These are phyloP conservation scores for Arthroderma sp. DNA, from an alignment of 2,329 filamentous ascomycete species.

Conservation along the genomic window DNA sequence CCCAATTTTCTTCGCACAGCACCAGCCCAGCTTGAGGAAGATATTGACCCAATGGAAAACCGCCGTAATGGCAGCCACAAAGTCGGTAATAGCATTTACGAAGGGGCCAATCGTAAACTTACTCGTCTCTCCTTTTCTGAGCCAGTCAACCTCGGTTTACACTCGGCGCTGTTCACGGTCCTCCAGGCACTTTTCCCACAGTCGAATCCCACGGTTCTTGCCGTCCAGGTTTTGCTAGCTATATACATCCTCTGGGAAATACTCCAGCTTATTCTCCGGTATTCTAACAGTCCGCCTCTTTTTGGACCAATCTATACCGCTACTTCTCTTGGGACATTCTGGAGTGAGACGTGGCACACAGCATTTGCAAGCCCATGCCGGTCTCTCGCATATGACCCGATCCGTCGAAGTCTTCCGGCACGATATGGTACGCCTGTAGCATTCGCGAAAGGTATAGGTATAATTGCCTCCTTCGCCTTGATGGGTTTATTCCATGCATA, in stretches of 20 bases:
- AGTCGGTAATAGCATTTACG: neutral
- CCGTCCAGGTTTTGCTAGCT: slow-evolving; percentile 25
- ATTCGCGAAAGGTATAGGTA: slow-evolving; percentile 22
- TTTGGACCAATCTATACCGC: slow-evolving; percentile 29
- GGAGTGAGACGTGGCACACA: slow-evolving; percentile 33
- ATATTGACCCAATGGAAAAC: neutral
- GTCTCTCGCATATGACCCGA: slow-evolving; percentile 26
- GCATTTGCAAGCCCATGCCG: slow-evolving; percentile 28
- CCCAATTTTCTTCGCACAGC: slow-evolving; percentile 27
- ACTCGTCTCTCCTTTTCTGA: slow-evolving; percentile 22
- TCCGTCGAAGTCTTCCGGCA: slow-evolving; percentile 18
- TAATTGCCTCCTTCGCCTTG: slow-evolving; percentile 25
- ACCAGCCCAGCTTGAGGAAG: neutral
- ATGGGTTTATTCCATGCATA: slow-evolving; percentile 31
- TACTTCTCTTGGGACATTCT: slow-evolving; percentile 26
- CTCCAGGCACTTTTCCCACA: slow-evolving; percentile 26
- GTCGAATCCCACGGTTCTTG: slow-evolving; percentile 21
- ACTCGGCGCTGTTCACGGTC: slow-evolving; percentile 20
- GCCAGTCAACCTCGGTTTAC: slow-evolving; percentile 22
- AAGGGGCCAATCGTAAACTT: neutral
- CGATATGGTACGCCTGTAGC: slow-evolving; percentile 19
- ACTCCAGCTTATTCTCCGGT: slow-evolving; percentile 25
- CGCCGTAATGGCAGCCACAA: neutral
- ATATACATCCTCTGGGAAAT: slow-evolving; percentile 31
- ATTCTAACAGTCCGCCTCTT: slow-evolving; percentile 24